A percentile compares a stretch with the other conserved stretches of the same genome.
Evolutionary conservation across 169 alveolate genomes (phyloP).

Genomic region (Perkinsus olseni): DNA sequence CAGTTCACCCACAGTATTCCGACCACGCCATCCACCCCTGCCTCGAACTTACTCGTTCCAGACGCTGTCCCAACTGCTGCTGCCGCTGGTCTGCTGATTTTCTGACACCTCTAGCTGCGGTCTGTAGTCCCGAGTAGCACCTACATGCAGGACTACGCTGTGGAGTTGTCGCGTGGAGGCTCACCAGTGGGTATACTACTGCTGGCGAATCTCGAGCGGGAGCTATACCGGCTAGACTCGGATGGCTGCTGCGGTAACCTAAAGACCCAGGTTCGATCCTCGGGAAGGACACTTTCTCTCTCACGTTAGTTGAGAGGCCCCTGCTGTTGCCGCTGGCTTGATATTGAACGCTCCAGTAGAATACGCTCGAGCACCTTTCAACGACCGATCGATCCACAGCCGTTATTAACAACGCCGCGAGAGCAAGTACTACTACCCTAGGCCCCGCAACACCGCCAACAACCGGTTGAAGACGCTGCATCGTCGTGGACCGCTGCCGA

Average conservation of each 20-base stretch:
- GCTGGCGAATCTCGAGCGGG: background rate
- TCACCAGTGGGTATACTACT: background rate
- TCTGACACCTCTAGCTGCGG: background rate
- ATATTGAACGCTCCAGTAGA: background rate
- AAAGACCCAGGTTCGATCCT: background rate
- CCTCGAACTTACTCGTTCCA: background rate
- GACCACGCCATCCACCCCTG: background rate
- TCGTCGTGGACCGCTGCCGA: too few species aligned
- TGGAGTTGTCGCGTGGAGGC: background rate
- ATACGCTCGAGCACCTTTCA: background rate
- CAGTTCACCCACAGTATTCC: background rate
- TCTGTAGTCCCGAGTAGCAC: too few species aligned
- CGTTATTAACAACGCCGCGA: too few species aligned
- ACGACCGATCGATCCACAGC: background rate
- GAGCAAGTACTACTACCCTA: too few species aligned
- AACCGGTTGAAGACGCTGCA: too few species aligned
- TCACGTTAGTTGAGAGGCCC: background rate
- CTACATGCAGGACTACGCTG: too few species aligned
- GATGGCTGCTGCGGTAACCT: background rate
- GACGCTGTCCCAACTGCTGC: background rate
- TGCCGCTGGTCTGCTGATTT: background rate
- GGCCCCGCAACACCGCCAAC: too few species aligned
- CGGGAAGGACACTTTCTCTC: background rate
- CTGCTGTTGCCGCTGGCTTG: background rate
- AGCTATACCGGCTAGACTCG: background rate